Evolutionary conservation across 225 moss, liverwort and hornwort genomes (phyloP).

Genomic region (Asterella californica): DNA sequence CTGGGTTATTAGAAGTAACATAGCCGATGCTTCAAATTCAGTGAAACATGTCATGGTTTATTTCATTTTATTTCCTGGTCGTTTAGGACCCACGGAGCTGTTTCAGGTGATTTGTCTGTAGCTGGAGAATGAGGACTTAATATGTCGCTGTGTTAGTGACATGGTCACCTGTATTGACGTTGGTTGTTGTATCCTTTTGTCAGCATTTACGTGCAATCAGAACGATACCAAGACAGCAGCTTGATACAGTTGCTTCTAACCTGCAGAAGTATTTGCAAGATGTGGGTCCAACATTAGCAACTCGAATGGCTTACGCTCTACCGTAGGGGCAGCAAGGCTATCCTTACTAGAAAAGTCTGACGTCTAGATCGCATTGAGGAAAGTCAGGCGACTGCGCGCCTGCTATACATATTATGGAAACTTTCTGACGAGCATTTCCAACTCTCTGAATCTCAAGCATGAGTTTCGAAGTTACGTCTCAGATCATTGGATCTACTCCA

Average conservation of each 20-base stretch:
- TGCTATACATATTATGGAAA: background rate
- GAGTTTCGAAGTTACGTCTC: background rate
- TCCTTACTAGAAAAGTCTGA: background rate
- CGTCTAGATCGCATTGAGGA: background rate
- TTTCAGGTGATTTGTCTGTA: no score
- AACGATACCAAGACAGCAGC: slow-evolving; percentile 42
- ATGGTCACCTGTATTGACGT: background rate
- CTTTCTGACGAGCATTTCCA: background rate
- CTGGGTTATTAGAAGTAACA: no score
- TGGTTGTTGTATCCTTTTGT: slow-evolving; percentile 14
- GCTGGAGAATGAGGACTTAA: no score
- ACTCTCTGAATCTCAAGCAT: background rate
- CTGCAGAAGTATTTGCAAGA: slow-evolving; percentile 59
- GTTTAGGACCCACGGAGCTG: no score
- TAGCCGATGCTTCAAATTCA: no score
- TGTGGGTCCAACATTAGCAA: slow-evolving; percentile 71
- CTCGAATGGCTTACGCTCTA: slow-evolving; percentile 74
- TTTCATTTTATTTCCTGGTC: no score
- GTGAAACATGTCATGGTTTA: no score
- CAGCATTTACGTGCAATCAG: slow-evolving; percentile 71
- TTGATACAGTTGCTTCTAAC: slow-evolving; percentile 52
- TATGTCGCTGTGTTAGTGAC: background rate
- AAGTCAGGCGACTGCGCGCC: background rate
- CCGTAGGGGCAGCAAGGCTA: slow-evolving; percentile 27
- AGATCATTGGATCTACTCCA: no score